Conservation (phyloP, 441 rosid genomes). For the Melastoma candidum region DNA sequence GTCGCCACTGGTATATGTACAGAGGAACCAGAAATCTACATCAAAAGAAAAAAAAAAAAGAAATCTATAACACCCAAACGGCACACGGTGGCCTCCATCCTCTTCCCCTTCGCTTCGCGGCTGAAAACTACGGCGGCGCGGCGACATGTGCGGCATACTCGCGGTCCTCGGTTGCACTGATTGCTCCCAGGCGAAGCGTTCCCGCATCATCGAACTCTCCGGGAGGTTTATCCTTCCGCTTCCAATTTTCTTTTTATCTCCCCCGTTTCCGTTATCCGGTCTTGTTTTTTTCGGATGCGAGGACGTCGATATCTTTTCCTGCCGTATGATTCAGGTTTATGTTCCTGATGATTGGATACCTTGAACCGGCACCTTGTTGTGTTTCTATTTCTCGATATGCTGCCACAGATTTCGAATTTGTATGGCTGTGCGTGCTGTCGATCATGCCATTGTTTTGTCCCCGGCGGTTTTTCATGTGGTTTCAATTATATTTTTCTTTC, state of each 20-base stretch:
- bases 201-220: slow-evolving; percentile 90
- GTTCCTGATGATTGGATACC: too few species aligned
- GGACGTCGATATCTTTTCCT: neutral
- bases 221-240: slow-evolving; percentile 36
- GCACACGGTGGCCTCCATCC: too few species aligned
- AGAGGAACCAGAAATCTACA: too few species aligned
- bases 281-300: neutral
- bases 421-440: too few species aligned
- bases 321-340: neutral
- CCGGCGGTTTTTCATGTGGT: neutral
- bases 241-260: neutral
- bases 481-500: slow-evolving; percentile 1
- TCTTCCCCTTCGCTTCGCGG: too few species aligned
- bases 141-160: slow-evolving; percentile 91
- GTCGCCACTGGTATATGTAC: too few species aligned
- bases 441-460: too few species aligned
- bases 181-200: slow-evolving; percentile 81
- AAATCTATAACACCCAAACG: too few species aligned
- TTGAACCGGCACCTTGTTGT: too few species aligned
- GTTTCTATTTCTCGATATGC: too few species aligned
- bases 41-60: too few species aligned
- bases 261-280: neutral
- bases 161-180: slow-evolving; percentile 86
- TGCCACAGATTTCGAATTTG: too few species aligned
- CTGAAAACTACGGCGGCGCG: neutral